Percentiles rank a stretch among this genome's conserved stretches.
Evolutionary conservation across 2,329 filamentous ascomycete genomes (phyloP).

Genomic region (Penicillium sp.): DNA sequence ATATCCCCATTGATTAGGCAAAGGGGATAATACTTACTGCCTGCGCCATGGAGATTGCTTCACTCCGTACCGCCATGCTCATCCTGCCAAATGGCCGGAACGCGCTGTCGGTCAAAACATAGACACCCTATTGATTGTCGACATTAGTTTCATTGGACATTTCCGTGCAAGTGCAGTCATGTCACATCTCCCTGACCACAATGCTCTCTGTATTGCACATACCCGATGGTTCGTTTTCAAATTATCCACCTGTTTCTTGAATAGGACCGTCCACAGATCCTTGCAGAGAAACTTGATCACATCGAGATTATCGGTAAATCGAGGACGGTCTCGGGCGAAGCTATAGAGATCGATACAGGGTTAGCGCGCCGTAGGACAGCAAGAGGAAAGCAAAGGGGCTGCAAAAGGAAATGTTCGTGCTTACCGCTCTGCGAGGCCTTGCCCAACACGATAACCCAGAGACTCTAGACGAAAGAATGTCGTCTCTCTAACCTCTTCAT

Average conservation of each 20-base stretch:
- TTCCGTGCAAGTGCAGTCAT: background rate
- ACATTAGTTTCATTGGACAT: background rate
- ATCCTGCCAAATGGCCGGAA: conserved; percentile 88
- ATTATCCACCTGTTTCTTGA: conserved; percentile 97
- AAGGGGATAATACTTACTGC: conserved; percentile 57
- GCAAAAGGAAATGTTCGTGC: background rate
- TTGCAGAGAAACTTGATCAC: conserved; percentile 99
- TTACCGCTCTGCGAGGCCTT: conserved; percentile 87
- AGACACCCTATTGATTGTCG: conserved; percentile 66
- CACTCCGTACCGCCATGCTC: conserved; percentile 75
- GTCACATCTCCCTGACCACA: background rate
- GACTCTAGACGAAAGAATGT: conserved; percentile 81
- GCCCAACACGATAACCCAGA: conserved; percentile 85
- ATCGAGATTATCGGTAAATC: conserved; percentile 88
- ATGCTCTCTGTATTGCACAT: conserved; percentile 28
- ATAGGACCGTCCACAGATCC: conserved; percentile 92
- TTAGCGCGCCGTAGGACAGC: background rate
- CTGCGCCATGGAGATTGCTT: conserved; percentile 72
- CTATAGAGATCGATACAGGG: conserved; percentile 20
- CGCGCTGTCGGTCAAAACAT: conserved; percentile 88
- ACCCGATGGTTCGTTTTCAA: conserved; percentile 96
- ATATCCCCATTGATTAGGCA: background rate
- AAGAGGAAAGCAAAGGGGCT: too few relatives aligned
- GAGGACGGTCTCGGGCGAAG: conserved; percentile 66
- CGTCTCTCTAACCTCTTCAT: conserved; percentile 79